Base-by-base conservation (phyloP, 1,284 basidiomycete genomes). In the Apiotrichum domesticum region DNA sequence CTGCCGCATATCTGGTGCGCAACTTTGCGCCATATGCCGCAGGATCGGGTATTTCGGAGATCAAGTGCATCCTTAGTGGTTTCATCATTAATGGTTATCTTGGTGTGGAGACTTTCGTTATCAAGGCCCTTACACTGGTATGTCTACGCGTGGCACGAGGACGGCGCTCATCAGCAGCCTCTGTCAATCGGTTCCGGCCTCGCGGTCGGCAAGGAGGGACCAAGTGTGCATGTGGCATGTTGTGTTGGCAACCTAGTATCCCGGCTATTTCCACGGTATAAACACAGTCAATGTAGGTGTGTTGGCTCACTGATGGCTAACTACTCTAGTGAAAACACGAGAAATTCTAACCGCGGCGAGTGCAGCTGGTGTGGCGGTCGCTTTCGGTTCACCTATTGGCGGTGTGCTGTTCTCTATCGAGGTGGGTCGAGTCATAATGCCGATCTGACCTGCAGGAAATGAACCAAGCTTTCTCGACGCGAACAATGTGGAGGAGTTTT, bases 401-500 rank as follows among this genome's bases (percentile, higher is more conserved):
- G 96, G 96, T 4, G 96, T 99, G 4, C 75, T 99, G 29, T 99
- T 99, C 74, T 81, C 83, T 2, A 80, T 85, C 49, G 84, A 85
- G 70, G 80, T 79, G 50, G 51, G 74, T 59, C 53, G 51, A 60
- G 14, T 10, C 33, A 39, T 6, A 21, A 3, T 37, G 34, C 3
- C 35, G 35, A 21, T 45, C 52, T 39, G 52, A 49, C n/a, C 3
- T 3, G 13, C 66, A 94, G 90, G 94, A 97, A 84, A 97, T 98
- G 95, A 95, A 91, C 69, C 88, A 92, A 72, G 87, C 86, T 40
- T 98, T 96, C 75, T 95, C 90, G 48, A 94, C 95, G 72, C 87
- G 91, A 72, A 98, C 95, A 2, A 97, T 98, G 92, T 98, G 94
- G 94, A 81, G 88, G 64, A 93, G 89, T 68, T 98, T 98, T 74